Conservation (phyloP, 106 monocot genomes). For the Acanthochlamys bracteata region DNA sequence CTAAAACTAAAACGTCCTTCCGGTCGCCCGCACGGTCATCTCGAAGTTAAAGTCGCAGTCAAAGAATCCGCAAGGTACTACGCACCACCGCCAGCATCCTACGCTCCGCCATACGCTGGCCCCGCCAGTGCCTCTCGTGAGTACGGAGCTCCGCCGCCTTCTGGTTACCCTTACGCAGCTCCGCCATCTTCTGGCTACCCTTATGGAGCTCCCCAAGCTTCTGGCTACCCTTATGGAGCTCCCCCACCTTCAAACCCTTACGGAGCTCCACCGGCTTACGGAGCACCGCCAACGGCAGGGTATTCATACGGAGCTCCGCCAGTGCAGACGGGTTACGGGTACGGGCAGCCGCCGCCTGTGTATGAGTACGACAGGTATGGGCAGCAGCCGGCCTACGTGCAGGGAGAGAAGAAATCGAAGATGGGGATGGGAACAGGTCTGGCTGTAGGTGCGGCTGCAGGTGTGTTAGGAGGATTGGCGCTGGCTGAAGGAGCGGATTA, state of each 20-base stretch:
- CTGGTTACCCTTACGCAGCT: constrained; percentile 16
- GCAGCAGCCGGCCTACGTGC: neutral
- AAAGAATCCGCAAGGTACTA: constrained; percentile 33
- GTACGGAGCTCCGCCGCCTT: constrained; percentile 5
- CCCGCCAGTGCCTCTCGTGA: constrained; percentile 17
- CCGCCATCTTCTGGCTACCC: constrained; percentile 17
- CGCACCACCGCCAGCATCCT: constrained; percentile 16
- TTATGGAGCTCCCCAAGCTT: too few species aligned
- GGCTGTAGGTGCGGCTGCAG: constrained; percentile 88
- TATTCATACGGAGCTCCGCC: constrained; percentile 18
- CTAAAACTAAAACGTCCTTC: constrained; percentile 72
- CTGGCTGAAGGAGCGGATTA: constrained; percentile 64
- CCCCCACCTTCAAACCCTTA: too few species aligned
- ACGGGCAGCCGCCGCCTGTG: neutral
- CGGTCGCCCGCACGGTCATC: constrained; percentile 55
- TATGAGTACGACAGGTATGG: constrained; percentile 18
- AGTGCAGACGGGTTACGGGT: constrained; percentile 5
- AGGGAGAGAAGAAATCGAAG: constrained; percentile 52
- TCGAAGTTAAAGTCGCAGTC: constrained; percentile 44
- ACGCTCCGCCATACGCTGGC: constrained; percentile 18
- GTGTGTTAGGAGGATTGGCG: constrained; percentile 73
- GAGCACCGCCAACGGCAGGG: constrained; percentile 12
- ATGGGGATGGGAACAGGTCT: constrained; percentile 80
- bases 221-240: too few species aligned
- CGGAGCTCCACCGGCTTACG: too few species aligned